Base-by-base conservation (phyloP, 2,329 filamentous ascomycete species). In the Calonectria hawksworthii region DNA sequence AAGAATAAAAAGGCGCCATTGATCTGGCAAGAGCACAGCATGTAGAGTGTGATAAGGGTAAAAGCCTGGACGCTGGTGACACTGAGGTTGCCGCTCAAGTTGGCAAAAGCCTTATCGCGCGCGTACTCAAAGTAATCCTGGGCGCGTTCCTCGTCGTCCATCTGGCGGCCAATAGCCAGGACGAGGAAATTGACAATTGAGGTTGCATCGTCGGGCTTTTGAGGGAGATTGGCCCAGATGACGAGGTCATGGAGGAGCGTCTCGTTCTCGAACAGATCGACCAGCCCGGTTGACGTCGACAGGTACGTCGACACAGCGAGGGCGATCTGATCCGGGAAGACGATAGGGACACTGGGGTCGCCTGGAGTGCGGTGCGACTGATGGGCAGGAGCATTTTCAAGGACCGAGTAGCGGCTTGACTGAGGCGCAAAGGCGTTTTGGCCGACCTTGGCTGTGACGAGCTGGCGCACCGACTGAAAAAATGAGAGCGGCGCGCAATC, bases 401-500 rank as follows among this genome's bases (percentile, higher is more conserved):
- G 83, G 16, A 88, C 87, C 0, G 88, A 90, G 74, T 87, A 88
- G 10, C 86, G 87, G 68, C 86, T 89, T 3, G 87, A 88, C 73
- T 90, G 87, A 0, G 89, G 88, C 1, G 89, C 87, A 74, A 91
- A 90, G 1, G 88, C 89, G 61, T 87, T 84, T 16, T 86, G 84
- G 23, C 89, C 89, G 41, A 90, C 86, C 8, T 86, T 83, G 0
- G 84, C 86, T 0, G 87, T 89, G 28, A 91, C 88, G 23, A 91
- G 85, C 76, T 89, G 87, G 2, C 89, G 85, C 9, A 91, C 87
- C 0, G 88, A 90, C 76, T 90, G 89, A 76, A 91, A 91, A 74
- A 91, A 88, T 0, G 89, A 91, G 26, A 91, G 82, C 0, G 89
- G 89, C 6, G 89, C 89, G 76, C 89, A 91, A 78, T 91, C 89